phyloP scores from a whole-genome alignment of 164 flowering plant species.

The Santalum album region DNA sequence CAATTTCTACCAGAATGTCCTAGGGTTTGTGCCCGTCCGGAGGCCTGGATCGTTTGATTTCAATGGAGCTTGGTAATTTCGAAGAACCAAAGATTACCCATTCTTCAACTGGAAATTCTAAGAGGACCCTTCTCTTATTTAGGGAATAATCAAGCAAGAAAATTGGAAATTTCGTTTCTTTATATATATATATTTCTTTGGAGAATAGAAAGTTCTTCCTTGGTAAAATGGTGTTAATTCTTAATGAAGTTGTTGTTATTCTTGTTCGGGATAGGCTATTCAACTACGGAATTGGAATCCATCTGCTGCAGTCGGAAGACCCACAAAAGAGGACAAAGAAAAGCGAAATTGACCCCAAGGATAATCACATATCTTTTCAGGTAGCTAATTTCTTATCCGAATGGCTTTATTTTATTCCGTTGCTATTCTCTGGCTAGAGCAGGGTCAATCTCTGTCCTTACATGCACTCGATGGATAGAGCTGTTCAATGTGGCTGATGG shows the following conservation, averaged over 20 bases:
- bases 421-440: too few relatives aligned
- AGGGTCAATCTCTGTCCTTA: too few relatives aligned
- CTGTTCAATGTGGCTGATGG: too few relatives aligned
- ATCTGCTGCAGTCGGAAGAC: conserved; percentile 57
- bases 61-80: conserved; percentile 86
- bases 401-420: too few relatives aligned
- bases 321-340: conserved; percentile 44
- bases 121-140: too few relatives aligned
- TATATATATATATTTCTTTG: too few relatives aligned
- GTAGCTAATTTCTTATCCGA: too few relatives aligned
- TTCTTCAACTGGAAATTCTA: too few relatives aligned
- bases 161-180: not conserved
- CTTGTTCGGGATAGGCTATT: conserved; percentile 39
- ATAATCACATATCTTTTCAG: conserved; percentile 81
- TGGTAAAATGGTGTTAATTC: not conserved
- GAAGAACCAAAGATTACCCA: too few relatives aligned
- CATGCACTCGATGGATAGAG: too few relatives aligned
- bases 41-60: conserved; percentile 81
- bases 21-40: conserved; percentile 62
- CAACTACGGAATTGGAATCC: conserved; percentile 69
- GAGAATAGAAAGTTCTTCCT: too few relatives aligned
- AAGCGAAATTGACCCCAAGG: conserved; percentile 63
- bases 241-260: not conserved
- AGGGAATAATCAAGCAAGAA: conserved; percentile 6
- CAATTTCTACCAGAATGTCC: conserved; percentile 49